Evolutionary conservation across 1,284 basidiomycete species (phyloP).

Genomic region (Irpex sp.): DNA sequence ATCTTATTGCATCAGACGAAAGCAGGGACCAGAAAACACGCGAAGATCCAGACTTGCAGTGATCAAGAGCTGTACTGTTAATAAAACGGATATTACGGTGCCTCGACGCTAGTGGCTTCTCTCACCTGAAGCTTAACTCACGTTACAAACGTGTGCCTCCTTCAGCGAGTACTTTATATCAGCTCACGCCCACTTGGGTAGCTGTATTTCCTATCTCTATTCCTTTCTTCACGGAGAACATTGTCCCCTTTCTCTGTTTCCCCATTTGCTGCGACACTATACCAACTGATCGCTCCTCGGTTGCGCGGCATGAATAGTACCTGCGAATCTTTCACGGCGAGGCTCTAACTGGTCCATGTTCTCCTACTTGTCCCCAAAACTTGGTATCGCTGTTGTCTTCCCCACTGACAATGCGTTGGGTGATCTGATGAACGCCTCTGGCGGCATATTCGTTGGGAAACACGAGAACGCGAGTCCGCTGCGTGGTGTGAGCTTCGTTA

Average conservation of each 20-base stretch:
- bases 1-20: not conserved
- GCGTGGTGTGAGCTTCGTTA: not conserved
- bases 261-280: not conserved
- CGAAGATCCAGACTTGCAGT: not conserved
- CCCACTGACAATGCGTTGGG: not conserved
- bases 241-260: not conserved
- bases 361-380: not conserved
- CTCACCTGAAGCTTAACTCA: too few species aligned
- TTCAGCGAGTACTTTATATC: too few species aligned
- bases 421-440: not conserved
- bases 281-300: not conserved
- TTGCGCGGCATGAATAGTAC: not conserved
- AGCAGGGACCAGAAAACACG: not conserved
- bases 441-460: not conserved
- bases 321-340: not conserved
- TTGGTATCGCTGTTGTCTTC: not conserved
- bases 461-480: not conserved
- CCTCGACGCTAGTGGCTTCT: not conserved
- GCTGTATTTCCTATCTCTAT: not conserved
- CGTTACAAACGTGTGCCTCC: too few species aligned
- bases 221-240: not conserved
- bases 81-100: not conserved
- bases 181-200: not conserved
- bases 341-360: not conserved
- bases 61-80: not conserved